Conservation (phyloP, 352 stramenopile genomes). For the Thraustochytrium striatum region DNA sequence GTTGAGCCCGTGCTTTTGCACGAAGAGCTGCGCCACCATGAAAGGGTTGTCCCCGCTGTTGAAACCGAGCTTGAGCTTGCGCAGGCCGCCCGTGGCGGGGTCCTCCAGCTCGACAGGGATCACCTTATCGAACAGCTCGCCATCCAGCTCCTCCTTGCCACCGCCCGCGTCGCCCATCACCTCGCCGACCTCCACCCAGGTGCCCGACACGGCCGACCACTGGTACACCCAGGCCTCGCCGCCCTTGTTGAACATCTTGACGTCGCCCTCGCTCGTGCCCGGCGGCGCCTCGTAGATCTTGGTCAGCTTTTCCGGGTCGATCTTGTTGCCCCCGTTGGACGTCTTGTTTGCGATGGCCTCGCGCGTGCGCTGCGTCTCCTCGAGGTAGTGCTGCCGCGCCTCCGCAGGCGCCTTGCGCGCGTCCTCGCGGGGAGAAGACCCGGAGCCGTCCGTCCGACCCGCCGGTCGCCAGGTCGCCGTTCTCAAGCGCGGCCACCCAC, state of each 20-base stretch:
- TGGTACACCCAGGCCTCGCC: constrained; percentile 87
- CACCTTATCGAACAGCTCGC: constrained; percentile 87
- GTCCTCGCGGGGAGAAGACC: constrained; percentile 73
- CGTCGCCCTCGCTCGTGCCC: constrained; percentile 83
- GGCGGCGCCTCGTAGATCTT: constrained; percentile 79
- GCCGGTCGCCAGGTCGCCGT: constrained; percentile 83
- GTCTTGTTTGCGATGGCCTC: constrained; percentile 66
- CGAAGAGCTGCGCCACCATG: constrained; percentile 88
- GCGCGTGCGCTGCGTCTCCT: constrained; percentile 54
- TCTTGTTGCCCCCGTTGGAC: constrained; percentile 62
- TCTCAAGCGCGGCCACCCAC: constrained; percentile 69
- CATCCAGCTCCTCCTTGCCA: constrained; percentile 72
- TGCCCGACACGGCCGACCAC: constrained; percentile 79
- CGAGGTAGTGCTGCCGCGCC: constrained; percentile 64
- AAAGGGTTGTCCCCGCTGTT: constrained; percentile 96
- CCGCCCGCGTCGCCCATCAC: constrained; percentile 77
- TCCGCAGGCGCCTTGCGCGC: constrained; percentile 61
- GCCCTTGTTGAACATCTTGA: constrained; percentile 91
- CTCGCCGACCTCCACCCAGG: constrained; percentile 90
- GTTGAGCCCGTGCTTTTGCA: constrained; percentile 89
- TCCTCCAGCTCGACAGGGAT: constrained; percentile 93
- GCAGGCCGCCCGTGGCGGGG: constrained; percentile 69
- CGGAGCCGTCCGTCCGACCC: constrained; percentile 86
- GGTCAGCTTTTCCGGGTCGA: constrained; percentile 88
- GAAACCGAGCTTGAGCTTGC: constrained; percentile 91